These are phyloP conservation scores for Colletotrichum shisoi DNA, from an alignment of 2,329 filamentous ascomycete species.

Conservation along the genomic window DNA sequence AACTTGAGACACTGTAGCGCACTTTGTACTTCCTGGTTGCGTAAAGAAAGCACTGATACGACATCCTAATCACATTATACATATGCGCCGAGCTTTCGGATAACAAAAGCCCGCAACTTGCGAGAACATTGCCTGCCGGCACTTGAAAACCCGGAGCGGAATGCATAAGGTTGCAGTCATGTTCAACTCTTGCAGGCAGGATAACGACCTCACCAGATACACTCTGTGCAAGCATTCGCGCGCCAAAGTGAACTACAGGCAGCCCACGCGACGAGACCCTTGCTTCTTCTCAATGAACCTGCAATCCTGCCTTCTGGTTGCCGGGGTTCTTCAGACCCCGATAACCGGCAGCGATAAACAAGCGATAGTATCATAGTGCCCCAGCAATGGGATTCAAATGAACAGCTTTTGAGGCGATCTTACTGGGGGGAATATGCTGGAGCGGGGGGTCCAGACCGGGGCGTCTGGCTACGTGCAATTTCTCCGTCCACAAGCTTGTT, in stretches of 20 bases:
- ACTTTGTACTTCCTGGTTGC: neutral
- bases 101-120: neutral
- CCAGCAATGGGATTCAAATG: constrained; percentile 12
- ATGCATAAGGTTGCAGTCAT: neutral
- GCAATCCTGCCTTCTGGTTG: constrained; percentile 10
- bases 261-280: constrained; percentile 10
- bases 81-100: neutral
- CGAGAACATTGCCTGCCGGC: constrained; percentile 2
- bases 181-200: neutral
- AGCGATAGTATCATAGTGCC: constrained; percentile 7
- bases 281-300: neutral
- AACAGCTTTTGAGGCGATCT: constrained; percentile 14
- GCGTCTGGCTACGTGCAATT: constrained; percentile 19
- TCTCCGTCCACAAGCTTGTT: constrained; percentile 33
- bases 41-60: neutral
- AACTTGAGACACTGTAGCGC: neutral
- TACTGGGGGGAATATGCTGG: constrained; percentile 28
- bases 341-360: neutral
- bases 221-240: constrained; percentile 18
- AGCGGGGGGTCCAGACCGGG: constrained; percentile 19
- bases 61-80: neutral
- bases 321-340: constrained; percentile 7
- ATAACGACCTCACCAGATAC: neutral
- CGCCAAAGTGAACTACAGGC: constrained; percentile 23
- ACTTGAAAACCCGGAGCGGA: constrained; percentile 5